Conservation (phyloP, 306 rosid species). For the Alnus rubra region DNA sequence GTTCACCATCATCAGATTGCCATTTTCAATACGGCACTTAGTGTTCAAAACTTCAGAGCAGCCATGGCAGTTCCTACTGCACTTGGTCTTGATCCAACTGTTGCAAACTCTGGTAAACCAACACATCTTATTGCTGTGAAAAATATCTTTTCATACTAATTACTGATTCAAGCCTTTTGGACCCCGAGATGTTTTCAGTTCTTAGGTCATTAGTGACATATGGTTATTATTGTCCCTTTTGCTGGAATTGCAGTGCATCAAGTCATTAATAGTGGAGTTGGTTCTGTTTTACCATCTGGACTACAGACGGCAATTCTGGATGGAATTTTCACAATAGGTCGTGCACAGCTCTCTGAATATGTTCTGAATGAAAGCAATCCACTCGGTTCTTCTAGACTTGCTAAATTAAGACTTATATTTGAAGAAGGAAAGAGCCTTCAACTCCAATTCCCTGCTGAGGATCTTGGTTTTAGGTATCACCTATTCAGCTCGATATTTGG, state of each 20-base stretch:
- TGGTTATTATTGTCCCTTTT: constrained; percentile 15
- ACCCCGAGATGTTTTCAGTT: constrained; percentile 9
- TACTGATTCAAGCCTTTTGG: constrained; percentile 15
- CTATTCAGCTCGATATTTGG: constrained; percentile 25
- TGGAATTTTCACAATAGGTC: constrained; percentile 80
- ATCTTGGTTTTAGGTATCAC: constrained; percentile 86
- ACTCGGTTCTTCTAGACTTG: constrained; percentile 75
- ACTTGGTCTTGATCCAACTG: constrained; percentile 84
- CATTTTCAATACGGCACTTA: constrained; percentile 72
- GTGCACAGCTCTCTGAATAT: constrained; percentile 71
- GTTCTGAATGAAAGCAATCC: constrained; percentile 77
- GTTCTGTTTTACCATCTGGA: constrained; percentile 71
- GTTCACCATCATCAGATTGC: constrained; percentile 60
- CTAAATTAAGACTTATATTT: constrained; percentile 72
- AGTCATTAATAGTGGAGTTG: constrained; percentile 54
- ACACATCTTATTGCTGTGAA: constrained; percentile 16
- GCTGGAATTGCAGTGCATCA: constrained; percentile 65
- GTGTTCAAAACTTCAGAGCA: constrained; percentile 79
- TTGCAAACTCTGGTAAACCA: constrained; percentile 80
- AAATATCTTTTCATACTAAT: constrained; percentile 8
- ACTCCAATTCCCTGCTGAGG: constrained; percentile 98
- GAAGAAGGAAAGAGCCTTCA: constrained; percentile 97
- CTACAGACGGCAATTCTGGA: constrained; percentile 76
- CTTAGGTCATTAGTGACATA: constrained; percentile 17
- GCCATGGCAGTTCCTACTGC: constrained; percentile 96